A percentile compares a stretch with the other conserved stretches of the same genome.
phyloP scores from a whole-genome alignment of 495 filamentous ascomycete species.

The Saxophila tyrrhenica region DNA sequence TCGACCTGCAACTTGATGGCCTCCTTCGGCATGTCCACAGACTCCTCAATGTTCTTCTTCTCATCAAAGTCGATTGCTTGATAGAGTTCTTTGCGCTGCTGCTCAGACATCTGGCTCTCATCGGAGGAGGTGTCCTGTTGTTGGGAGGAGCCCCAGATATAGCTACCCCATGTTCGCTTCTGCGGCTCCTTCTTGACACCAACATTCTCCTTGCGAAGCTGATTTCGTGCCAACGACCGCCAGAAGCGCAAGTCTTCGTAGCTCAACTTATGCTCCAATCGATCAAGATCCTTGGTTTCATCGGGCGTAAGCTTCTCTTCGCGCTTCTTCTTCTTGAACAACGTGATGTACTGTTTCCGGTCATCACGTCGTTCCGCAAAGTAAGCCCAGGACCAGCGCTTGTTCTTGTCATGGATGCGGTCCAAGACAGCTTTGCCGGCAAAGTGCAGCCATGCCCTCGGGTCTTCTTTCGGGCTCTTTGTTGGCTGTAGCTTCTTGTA shows the following conservation, averaged over 20 bases:
- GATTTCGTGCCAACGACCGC: slow-evolving; percentile 85
- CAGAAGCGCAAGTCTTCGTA: slow-evolving; percentile 98
- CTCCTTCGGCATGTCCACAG: slow-evolving; percentile 79
- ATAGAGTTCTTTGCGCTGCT: slow-evolving; percentile 93
- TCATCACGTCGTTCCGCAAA: slow-evolving; percentile 87
- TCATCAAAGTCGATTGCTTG: slow-evolving; percentile 97
- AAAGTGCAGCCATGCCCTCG: slow-evolving; percentile 82
- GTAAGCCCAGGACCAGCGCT: slow-evolving; percentile 86
- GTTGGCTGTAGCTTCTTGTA: slow-evolving; percentile 91
- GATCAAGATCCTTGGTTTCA: slow-evolving; percentile 60
- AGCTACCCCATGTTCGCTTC: slow-evolving; percentile 72
- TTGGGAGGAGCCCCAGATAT: slow-evolving; percentile 49
- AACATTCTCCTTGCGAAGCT: slow-evolving; percentile 87
- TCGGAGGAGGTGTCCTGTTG: slow-evolving; percentile 45
- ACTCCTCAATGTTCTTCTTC: slow-evolving; percentile 76
- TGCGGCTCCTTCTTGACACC: slow-evolving; percentile 59
- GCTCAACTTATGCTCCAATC: slow-evolving; percentile 72
- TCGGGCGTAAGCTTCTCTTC: slow-evolving; percentile 57
- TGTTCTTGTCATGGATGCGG: slow-evolving; percentile 88
- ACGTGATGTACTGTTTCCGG: slow-evolving; percentile 71
- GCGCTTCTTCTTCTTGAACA: slow-evolving; percentile 89
- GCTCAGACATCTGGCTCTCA: slow-evolving; percentile 74
- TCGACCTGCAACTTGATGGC: slow-evolving; percentile 87
- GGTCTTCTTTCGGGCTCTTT: slow-evolving; percentile 75
- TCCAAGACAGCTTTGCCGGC: slow-evolving; percentile 76